Conservation (phyloP, 306 rosid species). For the Citrullus colocynthis region DNA sequence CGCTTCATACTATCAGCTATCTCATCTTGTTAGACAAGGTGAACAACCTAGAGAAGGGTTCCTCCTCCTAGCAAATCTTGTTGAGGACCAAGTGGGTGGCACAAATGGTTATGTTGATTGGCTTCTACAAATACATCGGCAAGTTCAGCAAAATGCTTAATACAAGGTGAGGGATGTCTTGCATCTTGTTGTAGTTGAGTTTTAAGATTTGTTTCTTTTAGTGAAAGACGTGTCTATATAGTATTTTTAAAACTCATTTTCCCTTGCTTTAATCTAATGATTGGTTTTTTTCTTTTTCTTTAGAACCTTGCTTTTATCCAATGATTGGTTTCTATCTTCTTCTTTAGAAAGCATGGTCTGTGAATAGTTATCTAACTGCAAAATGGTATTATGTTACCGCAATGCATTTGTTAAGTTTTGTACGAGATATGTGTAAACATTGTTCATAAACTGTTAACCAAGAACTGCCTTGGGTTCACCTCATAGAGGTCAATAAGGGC, state of each 20-base stretch:
- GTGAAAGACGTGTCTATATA: neutral
- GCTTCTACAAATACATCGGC: slow-evolving; percentile 77
- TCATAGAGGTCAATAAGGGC: neutral
- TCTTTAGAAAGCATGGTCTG: neutral
- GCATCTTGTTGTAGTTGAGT: neutral
- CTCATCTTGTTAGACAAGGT: slow-evolving; percentile 93
- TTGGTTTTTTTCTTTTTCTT: neutral
- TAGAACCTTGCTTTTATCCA: neutral
- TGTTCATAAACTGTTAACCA: neutral
- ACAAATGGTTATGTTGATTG: slow-evolving; percentile 75
- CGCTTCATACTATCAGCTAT: slow-evolving; percentile 44
- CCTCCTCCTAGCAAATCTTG: slow-evolving; percentile 70
- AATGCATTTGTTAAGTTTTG: neutral
- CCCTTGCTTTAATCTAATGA: neutral
- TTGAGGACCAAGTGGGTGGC: slow-evolving; percentile 89
- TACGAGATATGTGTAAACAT: neutral
- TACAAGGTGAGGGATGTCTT: slow-evolving; percentile 30
- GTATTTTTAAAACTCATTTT: neutral
- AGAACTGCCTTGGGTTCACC: neutral
- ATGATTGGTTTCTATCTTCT: neutral
- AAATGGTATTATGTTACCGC: neutral
- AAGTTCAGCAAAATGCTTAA: slow-evolving; percentile 74
- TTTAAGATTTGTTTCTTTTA: neutral
- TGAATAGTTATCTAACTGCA: neutral
- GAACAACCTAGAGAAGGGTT: slow-evolving; percentile 93